Evolutionary conservation across 352 stramenopile species (phyloP).

Genomic region (Pythium phragmiticola): DNA sequence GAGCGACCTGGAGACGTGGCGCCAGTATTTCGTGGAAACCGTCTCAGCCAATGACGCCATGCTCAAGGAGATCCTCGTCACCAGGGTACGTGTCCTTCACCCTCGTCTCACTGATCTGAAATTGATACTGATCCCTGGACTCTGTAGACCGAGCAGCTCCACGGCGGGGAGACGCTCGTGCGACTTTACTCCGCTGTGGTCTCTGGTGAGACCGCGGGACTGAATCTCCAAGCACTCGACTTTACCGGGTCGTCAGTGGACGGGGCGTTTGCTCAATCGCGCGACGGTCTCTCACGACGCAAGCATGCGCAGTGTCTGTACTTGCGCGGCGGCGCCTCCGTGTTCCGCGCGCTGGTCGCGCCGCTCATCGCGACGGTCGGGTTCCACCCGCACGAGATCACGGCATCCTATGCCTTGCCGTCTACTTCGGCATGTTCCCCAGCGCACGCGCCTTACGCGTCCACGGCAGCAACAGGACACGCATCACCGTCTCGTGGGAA

Average conservation of each 20-base stretch:
- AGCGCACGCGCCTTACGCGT: too few relatives aligned
- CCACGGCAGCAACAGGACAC: not conserved
- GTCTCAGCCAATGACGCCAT: conserved; percentile 52
- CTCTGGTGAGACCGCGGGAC: conserved; percentile 33
- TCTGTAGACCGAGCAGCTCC: conserved; percentile 47
- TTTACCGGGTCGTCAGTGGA: conserved; percentile 38
- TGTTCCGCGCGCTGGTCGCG: conserved; percentile 46
- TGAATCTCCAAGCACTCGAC: conserved; percentile 53
- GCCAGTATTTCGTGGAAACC: conserved; percentile 63
- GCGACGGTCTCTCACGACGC: conserved; percentile 34
- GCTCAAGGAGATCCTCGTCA: conserved; percentile 46
- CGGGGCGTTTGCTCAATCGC: conserved; percentile 34
- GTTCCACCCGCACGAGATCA: conserved; percentile 36
- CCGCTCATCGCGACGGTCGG: conserved; percentile 44
- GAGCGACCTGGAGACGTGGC: conserved; percentile 60
- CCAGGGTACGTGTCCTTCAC: conserved; percentile 28
- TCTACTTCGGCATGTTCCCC: not conserved
- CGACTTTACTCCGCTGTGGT: conserved; percentile 49
- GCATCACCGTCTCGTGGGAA: not conserved
- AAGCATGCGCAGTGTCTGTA: conserved; percentile 63
- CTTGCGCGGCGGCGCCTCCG: conserved; percentile 39
- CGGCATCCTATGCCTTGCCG: not conserved
- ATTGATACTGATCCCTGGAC: not conserved
- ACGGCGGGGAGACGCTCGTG: conserved; percentile 49
- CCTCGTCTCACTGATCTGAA: not conserved